phyloP scores from a whole-genome alignment of 1,139 yeast species.

The Hyphopichia pseudoburtonii region DNA sequence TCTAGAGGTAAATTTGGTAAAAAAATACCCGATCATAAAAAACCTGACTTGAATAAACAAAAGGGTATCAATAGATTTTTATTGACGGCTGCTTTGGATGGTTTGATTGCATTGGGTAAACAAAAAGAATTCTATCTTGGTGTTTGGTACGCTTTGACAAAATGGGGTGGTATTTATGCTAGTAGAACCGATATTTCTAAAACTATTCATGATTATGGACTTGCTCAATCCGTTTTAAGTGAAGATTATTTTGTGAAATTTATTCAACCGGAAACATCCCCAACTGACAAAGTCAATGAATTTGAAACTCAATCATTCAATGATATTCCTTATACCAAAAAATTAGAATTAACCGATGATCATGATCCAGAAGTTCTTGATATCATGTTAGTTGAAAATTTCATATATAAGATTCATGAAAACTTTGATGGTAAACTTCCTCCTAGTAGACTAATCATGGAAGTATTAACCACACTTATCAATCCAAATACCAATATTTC shows the following conservation, averaged over 20 bases:
- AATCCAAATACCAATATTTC: slow-evolving; percentile 18
- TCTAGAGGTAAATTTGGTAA: slow-evolving; percentile 24
- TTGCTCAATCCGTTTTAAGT: slow-evolving; percentile 10
- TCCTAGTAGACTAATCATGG: slow-evolving; percentile 18
- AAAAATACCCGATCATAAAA: slow-evolving; percentile 12
- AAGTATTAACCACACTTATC: slow-evolving; percentile 23
- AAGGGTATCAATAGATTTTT: slow-evolving; percentile 30
- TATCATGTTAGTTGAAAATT: slow-evolving; percentile 28
- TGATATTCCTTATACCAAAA: background rate
- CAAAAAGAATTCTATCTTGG: slow-evolving; percentile 29
- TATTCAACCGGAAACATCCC: slow-evolving; percentile 2
- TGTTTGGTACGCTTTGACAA: slow-evolving; percentile 29
- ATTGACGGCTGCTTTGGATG: slow-evolving; percentile 31
- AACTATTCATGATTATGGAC: slow-evolving; percentile 10
- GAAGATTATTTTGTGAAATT: slow-evolving; percentile 12
- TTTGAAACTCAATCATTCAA: background rate
- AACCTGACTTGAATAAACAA: slow-evolving; percentile 8
- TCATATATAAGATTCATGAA: slow-evolving; percentile 34
- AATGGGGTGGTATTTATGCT: slow-evolving; percentile 35
- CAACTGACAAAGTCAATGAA: slow-evolving; percentile 1
- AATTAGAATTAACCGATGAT: background rate
- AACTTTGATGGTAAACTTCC: slow-evolving; percentile 21
- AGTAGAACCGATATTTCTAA: slow-evolving; percentile 10
- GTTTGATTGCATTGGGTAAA: slow-evolving; percentile 32
- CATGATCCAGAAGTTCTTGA: slow-evolving; percentile 18